A percentile compares a stretch with the other conserved stretches of the same genome.
phyloP scores from a whole-genome alignment of 179 eudicot genomes.

The Carnegiea gigantea region DNA sequence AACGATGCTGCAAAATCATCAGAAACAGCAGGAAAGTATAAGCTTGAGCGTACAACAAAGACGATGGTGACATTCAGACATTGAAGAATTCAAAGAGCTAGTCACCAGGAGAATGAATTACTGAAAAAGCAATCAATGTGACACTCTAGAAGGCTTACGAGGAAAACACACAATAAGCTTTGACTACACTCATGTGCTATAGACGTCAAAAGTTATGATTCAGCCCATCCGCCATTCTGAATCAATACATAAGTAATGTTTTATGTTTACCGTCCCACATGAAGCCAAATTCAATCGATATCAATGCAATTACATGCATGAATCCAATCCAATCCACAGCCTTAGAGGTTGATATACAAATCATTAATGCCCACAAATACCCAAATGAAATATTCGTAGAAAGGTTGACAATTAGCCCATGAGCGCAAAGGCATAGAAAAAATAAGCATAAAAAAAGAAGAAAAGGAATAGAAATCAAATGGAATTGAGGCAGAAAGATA shows the following conservation, averaged over 20 bases:
- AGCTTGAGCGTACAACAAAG: neutral
- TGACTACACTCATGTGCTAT: neutral
- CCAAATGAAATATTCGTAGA: neutral
- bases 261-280: neutral
- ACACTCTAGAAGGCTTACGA: too few relatives aligned
- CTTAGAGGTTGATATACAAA: neutral
- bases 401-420: neutral
- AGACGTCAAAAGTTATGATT: neutral
- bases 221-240: neutral
- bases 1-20: conserved; percentile 15
- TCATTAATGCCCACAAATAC: neutral
- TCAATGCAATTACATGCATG: too few relatives aligned
- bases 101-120: neutral
- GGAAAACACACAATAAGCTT: neutral
- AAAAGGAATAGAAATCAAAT: neutral
- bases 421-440: neutral
- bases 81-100: neutral
- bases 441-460: neutral
- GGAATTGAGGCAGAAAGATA: neutral
- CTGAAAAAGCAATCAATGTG: neutral
- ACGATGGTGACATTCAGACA: neutral
- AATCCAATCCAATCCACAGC: neutral
- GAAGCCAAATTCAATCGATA: neutral
- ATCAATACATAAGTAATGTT: neutral
- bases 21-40: conserved; percentile 4